Evolutionary conservation across 73 alveolate genomes (phyloP), one percentile per base, ranked within the genome.

Genomic region (Paramecium sexaurelia): DNA sequence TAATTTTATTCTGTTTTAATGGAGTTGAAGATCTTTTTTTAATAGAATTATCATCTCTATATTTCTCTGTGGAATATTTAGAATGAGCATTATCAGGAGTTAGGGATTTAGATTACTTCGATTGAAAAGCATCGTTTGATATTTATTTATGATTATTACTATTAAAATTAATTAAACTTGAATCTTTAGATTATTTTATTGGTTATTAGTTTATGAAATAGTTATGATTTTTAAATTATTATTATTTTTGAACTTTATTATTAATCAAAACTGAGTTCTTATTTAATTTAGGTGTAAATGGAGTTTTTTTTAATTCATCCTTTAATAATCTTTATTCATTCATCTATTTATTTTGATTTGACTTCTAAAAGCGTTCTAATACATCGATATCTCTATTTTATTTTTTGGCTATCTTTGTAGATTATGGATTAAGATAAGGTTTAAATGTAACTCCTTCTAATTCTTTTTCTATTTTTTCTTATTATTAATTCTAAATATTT

Each of bases 361-460:
- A 61, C n/a, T 61, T 61, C 13, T 61, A 61, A 61, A 61, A 61
- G 19, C 83, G 39, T 29, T 61, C 83, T 32, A 61, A 61, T 61
- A 61, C 1, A 24, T 61, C 47, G 39, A 6, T 11, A 61, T 61
- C 83, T 26, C 11, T 29, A 61, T 32, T 61, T 24, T 61, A 61
- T 61, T 61, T 3, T 29, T 29, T 26, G 7, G 43, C 83, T 11
- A 61, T 61, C 13, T 61, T 61, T 22, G 39, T 32, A 5, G 83
- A 61, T 61, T 11, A 29, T 61, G 39, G 39, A 61, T 61, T 61
- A 26, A 61, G 39, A 2, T 61, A 11, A 61, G 83, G 83, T 29
- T 61, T 26, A 61, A 61, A 61, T 61, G 83, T 61, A 29, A 61
- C 83, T 29, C 83, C 83, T 32, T 61, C 83, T 10, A 61, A 61